These are phyloP conservation scores for Leccinum subgranulosum DNA, from an alignment of 768 basidiomycete genomes.

Conservation along the genomic window DNA sequence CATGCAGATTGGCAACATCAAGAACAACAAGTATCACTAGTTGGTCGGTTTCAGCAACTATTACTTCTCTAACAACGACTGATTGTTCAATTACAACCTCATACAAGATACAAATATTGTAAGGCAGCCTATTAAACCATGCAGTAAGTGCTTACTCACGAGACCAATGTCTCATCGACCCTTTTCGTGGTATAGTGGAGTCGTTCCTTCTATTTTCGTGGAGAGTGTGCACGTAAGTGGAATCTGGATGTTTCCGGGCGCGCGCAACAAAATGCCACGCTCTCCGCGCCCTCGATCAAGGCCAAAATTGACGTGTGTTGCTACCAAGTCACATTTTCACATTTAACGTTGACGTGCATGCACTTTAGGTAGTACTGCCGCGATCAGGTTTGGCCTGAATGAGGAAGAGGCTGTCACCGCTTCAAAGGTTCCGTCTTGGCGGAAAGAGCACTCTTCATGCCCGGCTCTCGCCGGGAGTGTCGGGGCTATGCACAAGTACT, in stretches of 20 bases:
- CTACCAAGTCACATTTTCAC: background rate
- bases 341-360: background rate
- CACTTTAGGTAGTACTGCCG: background rate
- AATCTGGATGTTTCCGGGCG: background rate
- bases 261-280: slow-evolving; percentile 1
- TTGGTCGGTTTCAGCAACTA: too few species aligned
- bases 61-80: too few species aligned
- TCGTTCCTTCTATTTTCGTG: slow-evolving; percentile 8
- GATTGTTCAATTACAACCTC: background rate
- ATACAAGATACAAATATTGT: too few species aligned
- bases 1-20: too few species aligned
- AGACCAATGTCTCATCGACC: slow-evolving; percentile 4
- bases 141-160: background rate
- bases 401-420: slow-evolving; percentile 1
- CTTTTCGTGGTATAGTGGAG: slow-evolving; percentile 1
- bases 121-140: background rate
- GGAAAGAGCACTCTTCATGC: background rate
- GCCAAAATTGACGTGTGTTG: background rate
- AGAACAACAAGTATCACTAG: too few species aligned
- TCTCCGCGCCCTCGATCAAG: background rate
- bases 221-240: slow-evolving; percentile 13
- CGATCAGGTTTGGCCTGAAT: background rate
- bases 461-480: background rate
- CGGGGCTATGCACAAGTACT: slow-evolving; percentile 10
- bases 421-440: background rate